Evolutionary conservation across 1,139 yeast species (phyloP).

Genomic region (Protomyces inouyei): DNA sequence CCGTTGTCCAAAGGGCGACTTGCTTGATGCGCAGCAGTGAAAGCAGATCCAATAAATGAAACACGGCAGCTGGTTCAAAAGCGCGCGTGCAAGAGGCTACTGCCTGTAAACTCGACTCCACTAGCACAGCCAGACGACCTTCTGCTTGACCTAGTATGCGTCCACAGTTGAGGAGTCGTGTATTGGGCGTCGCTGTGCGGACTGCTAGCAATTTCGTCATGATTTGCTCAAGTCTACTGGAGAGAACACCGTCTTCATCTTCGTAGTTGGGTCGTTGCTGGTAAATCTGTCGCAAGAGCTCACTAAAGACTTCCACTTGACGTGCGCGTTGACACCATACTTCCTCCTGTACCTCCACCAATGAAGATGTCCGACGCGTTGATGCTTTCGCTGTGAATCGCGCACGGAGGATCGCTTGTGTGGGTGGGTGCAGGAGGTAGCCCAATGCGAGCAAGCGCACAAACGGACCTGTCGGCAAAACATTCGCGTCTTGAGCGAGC

Average conservation of each 20-base stretch:
- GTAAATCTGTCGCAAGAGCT: constrained; percentile 7
- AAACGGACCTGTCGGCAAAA: constrained; percentile 5
- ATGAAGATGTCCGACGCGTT: background rate
- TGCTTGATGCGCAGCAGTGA: background rate
- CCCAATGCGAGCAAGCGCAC: constrained; percentile 15
- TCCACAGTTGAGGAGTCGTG: constrained; percentile 3
- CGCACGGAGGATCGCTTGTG: constrained; percentile 1
- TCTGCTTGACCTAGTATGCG: background rate
- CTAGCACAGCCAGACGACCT: constrained; percentile 2
- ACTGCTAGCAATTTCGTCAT: constrained; percentile 8
- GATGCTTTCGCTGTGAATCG: constrained; percentile 12
- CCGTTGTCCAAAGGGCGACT: constrained; percentile 7
- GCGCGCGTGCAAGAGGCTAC: constrained; percentile 5
- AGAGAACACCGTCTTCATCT: constrained; percentile 7
- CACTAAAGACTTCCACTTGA: constrained; percentile 12
- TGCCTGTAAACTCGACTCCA: constrained; percentile 6
- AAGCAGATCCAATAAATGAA: constrained; percentile 12
- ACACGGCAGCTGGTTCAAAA: constrained; percentile 12
- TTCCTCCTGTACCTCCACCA: background rate
- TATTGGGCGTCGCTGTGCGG: constrained; percentile 8
- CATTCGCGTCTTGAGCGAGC: background rate
- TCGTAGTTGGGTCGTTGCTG: background rate
- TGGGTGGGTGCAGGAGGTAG: constrained; percentile 10
- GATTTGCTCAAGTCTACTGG: constrained; percentile 12
- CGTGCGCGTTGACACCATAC: constrained; percentile 15